A percentile compares a stretch with the other conserved stretches of the same genome.
Conservation (phyloP, 495 filamentous ascomycete genomes). For the Elasticomyces elasticus region DNA sequence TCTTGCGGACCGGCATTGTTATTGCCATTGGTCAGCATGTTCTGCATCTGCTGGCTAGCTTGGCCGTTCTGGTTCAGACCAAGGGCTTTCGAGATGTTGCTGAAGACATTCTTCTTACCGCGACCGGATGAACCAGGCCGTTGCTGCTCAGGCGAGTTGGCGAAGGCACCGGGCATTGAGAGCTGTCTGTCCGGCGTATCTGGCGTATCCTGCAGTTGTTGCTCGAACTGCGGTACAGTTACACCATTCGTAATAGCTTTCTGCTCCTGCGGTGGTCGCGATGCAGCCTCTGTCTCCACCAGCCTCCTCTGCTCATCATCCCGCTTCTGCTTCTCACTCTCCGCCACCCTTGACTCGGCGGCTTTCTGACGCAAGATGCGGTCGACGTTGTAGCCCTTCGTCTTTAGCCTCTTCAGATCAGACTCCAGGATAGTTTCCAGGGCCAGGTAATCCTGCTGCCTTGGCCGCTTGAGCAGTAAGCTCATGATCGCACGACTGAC, state of each 20-base stretch:
- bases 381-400: conserved; percentile 88
- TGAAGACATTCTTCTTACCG: conserved; percentile 18
- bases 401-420: conserved; percentile 65
- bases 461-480: conserved; percentile 69
- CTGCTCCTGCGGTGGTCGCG: background rate
- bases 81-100: conserved; percentile 17
- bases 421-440: conserved; percentile 78
- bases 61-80: conserved; percentile 3
- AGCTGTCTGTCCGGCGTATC: conserved; percentile 16
- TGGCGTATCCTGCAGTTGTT: conserved; percentile 25
- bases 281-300: conserved; percentile 39
- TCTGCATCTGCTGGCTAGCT: conserved; percentile 18
- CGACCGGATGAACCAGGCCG: conserved; percentile 3
- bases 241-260: background rate
- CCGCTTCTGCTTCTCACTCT: conserved; percentile 66
- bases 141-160: conserved; percentile 15
- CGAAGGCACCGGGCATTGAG: conserved; percentile 18
- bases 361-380: conserved; percentile 78
- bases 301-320: conserved; percentile 60
- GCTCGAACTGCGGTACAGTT: conserved; percentile 33
- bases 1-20: conserved; percentile 1
- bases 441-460: conserved; percentile 72
- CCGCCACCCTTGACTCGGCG: conserved; percentile 72
- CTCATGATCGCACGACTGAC: conserved; percentile 74
- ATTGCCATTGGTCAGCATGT: conserved; percentile 9